Evolutionary conservation across 2,329 filamentous ascomycete species (phyloP).

Genomic region (Hawksworthiomyces lignivorus): DNA sequence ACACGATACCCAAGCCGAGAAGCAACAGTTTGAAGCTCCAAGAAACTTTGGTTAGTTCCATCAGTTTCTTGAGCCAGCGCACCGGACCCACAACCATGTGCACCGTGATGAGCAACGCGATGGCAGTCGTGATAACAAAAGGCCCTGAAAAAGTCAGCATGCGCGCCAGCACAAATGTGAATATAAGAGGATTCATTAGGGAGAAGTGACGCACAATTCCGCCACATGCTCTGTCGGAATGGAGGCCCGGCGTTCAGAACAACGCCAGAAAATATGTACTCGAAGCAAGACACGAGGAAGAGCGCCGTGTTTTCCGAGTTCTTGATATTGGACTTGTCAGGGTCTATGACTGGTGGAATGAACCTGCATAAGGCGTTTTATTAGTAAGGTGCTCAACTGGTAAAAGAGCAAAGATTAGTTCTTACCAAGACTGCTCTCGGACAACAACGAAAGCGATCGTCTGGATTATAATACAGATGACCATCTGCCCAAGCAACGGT

Average conservation of each 20-base stretch:
- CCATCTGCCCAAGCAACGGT: conserved; percentile 82
- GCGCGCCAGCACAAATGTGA: too few relatives aligned
- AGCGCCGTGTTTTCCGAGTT: conserved; percentile 92
- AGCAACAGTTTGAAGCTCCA: conserved; percentile 66
- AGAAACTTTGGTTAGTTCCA: conserved; percentile 79
- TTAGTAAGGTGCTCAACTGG: background rate
- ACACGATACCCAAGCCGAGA: conserved; percentile 59
- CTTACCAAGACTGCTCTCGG: conserved; percentile 70
- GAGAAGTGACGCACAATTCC: conserved; percentile 60
- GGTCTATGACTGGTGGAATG: conserved; percentile 68
- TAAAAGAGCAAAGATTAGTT: too few relatives aligned
- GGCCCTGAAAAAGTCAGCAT: conserved; percentile 53
- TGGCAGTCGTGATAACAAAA: conserved; percentile 68
- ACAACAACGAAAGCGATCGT: conserved; percentile 66
- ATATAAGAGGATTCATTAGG: too few relatives aligned
- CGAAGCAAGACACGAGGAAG: conserved; percentile 85
- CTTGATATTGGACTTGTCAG: conserved; percentile 72
- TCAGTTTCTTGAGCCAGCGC: conserved; percentile 59
- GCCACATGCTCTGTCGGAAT: conserved; percentile 70
- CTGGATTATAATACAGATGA: conserved; percentile 71
- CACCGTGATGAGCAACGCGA: conserved; percentile 57
- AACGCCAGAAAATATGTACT: conserved; percentile 86
- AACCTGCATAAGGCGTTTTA: conserved; percentile 43
- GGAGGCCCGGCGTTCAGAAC: conserved; percentile 87
- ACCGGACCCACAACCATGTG: conserved; percentile 79